Evolutionary conservation across 2,329 filamentous ascomycete species (phyloP), one percentile per base, ranked within the genome.

Genomic region (Stagonosporopsis rhizophila): DNA sequence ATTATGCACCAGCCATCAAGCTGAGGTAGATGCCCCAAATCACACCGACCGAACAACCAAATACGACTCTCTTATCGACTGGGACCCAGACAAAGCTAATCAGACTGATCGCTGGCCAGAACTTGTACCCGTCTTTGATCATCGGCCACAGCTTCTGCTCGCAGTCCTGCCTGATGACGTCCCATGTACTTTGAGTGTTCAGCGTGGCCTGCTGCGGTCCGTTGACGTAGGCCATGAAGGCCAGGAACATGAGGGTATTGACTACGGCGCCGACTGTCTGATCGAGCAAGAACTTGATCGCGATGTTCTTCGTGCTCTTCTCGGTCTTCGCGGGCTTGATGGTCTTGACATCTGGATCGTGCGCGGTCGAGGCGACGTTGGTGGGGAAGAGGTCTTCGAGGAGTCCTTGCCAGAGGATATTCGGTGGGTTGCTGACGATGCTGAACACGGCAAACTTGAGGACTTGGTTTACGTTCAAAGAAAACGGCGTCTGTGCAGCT

Each of bases 371-470:
- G 5, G 78, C 66, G 11, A 80, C 44, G 76, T 74, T 39, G 0
- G 89, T 88, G 0, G 92, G 92, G 70, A 92, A 96, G 3, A 81
- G 77, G 6, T 83, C 79, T 76, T 96, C 92, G 48, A 96, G 82
- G 70, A 84, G 90, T 37, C 86, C 83, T 81, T 96, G 92, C 92
- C 92, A 96, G 67, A 91, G 72, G 71, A 92, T 91, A 77, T 97
- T 97, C 40, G 90, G 90, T 2, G 92, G 92, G 37, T 88, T 89
- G 75, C 83, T 88, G 56, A 96, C 71, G 30, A 90, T 71, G 62
- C 88, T 85, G 79, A 89, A 96, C 49, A 91, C 70, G 47, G 90
- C 78, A 76, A 96, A 96, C 72, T 92, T 90, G 64, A 92, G 78
- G 39, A 96, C 81, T 4, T 89, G 86, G 5, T 83, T 77, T 76